Evolutionary conservation across 2,329 filamentous ascomycete species (phyloP), one percentile per base, ranked within the genome.

Genomic region (Microcyclosporella mali): DNA sequence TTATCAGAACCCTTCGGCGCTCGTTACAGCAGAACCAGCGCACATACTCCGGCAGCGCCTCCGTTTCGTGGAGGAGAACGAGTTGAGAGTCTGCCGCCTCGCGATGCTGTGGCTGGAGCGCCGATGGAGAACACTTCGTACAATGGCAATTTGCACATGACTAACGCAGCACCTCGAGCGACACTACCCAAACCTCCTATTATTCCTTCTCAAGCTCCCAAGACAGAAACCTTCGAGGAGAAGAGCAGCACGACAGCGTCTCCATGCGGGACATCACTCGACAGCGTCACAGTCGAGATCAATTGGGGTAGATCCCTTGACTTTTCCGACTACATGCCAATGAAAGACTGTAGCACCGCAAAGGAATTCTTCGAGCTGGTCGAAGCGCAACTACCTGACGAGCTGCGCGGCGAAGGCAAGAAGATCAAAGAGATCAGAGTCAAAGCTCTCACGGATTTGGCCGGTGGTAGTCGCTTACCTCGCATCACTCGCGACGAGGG

Each of bases 221-320:
- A 41, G 25, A 14, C 16, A 8, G 40, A 41, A 17, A 31, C 11
- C 18, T 25, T 32, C 10, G 14, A 15, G 12, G 35, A 25, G 31
- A 36, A 29, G 33, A 34, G 16, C 30, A 35, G 11, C 17, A 19
- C 9, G 14, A 6, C 16, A 14, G 18, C 2, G 18, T 15, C 19
- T 11, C 12, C 15, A 10, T 29, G 10, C 3, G 11, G n/a, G 6
- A 29, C 37, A 18, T 25, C 33, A 6, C 31, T 47, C 28, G 36
- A 40, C 6, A 38, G 43, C 33, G 36, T 38, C 28, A 27, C 19
- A 10, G 33, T 47, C 29, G 45, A 43, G 25, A 28, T 47, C 37
- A 47, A 47, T n/a, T 47, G 45, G 45, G 37, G 32, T 18, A 35
- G 33, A 14, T 25, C 21, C 31, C 37, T 43, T 8, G 45, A 43